A percentile compares a stretch with the other conserved stretches of the same genome.
phyloP scores from a whole-genome alignment of 2,329 filamentous ascomycete genomes.

The Coleophoma eucalyptorum region DNA sequence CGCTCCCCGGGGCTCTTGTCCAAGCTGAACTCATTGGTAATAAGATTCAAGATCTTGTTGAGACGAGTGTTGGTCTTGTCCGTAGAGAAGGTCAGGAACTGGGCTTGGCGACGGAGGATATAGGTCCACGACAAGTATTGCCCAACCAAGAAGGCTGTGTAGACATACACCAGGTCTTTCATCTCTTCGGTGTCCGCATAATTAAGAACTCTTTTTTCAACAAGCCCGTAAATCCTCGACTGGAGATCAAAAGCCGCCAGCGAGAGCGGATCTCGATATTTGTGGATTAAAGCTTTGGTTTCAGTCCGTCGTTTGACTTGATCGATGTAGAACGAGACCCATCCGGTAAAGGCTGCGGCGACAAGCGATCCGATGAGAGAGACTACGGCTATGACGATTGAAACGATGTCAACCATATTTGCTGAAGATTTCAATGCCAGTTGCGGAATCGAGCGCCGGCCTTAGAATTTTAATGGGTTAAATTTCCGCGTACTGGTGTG shows the following conservation, averaged over 20 bases:
- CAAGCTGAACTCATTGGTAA: slow-evolving; percentile 13
- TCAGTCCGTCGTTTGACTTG: slow-evolving; percentile 17
- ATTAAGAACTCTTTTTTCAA: slow-evolving; percentile 11
- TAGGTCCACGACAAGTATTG: slow-evolving; percentile 23
- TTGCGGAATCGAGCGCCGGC: neutral
- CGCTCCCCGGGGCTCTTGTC: slow-evolving; percentile 9
- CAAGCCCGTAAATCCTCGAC: slow-evolving; percentile 17
- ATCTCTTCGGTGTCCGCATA: slow-evolving; percentile 13
- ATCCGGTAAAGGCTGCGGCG: slow-evolving; percentile 20
- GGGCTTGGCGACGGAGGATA: slow-evolving; percentile 19
- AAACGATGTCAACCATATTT: slow-evolving; percentile 17
- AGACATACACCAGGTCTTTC: slow-evolving; percentile 15
- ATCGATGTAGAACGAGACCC: slow-evolving; percentile 22
- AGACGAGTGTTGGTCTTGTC: slow-evolving; percentile 17
- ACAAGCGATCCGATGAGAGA: slow-evolving; percentile 20
- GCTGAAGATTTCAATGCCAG: neutral
- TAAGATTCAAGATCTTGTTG: slow-evolving; percentile 10
- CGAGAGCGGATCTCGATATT: slow-evolving; percentile 21
- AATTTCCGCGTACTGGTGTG: neutral
- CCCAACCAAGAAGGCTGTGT: slow-evolving; percentile 20
- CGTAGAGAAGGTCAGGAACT: slow-evolving; percentile 19
- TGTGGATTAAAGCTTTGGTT: slow-evolving; percentile 18
- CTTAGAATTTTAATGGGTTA: neutral
- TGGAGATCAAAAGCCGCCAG: slow-evolving; percentile 19
- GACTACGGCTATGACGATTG: slow-evolving; percentile 20